Evolutionary conservation across 139 green algal genomes (phyloP), one percentile per base, ranked within the genome.

Genomic region (Closterium sp.): DNA sequence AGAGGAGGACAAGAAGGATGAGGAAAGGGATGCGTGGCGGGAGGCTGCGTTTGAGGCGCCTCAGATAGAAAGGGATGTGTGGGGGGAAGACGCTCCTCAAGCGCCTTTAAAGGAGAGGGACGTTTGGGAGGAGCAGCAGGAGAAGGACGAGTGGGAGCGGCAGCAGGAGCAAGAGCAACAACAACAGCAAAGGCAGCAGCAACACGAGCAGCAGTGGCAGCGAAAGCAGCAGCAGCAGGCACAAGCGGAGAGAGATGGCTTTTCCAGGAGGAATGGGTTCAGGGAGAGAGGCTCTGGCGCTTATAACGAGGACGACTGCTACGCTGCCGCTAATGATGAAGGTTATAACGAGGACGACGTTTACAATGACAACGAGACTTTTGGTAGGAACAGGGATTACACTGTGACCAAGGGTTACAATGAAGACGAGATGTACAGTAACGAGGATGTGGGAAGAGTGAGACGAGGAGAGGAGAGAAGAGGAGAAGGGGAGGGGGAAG

Each of bases 61-160:
- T n/a, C n/a, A n/a, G n/a, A n/a, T n/a, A n/a, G 36, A 6, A 55
- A 55, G 36, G 36, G 36, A 55, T 55, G 4, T 6, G 6, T 55
- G 36, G 55, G 55, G 25, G 55, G 55, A 90, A 0, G 87, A 34
- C 23, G 33, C n/a, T n/a, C n/a, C n/a, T n/a, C n/a, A n/a, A n/a
- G n/a, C n/a, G n/a, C n/a, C n/a, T n/a, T n/a, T n/a, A n/a, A 21
- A 35, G 69, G 87, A 90, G 19, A 90, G 87, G 16, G 32, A 90
- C 12, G 87, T 8, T 12, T 34, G 31, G 32, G 10, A 36, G 19
- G 32, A 90, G 87, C 23, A 35, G 55, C 55, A 3, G 25, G 5
- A 16, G 16, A 1, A 76, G 12, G n/a, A n/a, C n/a, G n/a, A n/a
- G n/a, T n/a, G n/a, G n/a, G 88, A 43, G 69, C 31, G 88, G 87